Evolutionary conservation across 352 stramenopile species (phyloP), one percentile per base, ranked within the genome.

Genomic region (Phytophthora nicotianae): DNA sequence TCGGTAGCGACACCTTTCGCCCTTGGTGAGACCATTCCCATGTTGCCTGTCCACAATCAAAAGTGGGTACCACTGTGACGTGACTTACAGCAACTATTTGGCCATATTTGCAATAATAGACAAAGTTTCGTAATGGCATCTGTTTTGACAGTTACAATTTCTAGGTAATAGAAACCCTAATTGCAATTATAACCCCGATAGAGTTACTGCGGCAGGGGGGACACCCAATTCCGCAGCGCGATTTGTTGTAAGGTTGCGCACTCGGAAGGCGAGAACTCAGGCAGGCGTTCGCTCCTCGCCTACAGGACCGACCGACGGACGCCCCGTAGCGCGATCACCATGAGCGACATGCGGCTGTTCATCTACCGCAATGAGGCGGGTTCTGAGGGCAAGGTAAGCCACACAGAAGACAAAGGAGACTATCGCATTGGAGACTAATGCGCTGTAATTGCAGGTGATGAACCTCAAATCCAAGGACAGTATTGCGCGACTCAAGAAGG

Each of bases 311-410:
- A 57, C 42, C 14, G 38, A 35, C 21, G 43, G 14, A 43, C 40
- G 58, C 16, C 17, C 42, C 20, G 37, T 49, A 38, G 16, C 41
- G 41, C 27, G 17, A 56, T 20, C 50, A 63, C 24, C 24, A 91
- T 93, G 81, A 90, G 74, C 53, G 86, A 94, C 50, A 94, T 90
- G 82, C 80, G 86, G 32, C 71, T 94, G 33, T 92, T 94, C 58
- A 92, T 94, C 65, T 92, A 94, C 73, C 87, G 88, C 69, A 94
- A 94, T 72, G 86, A 94, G 57, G 82, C 81, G 17, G 83, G 80
- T 24, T 90, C 86, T 48, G 81, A 92, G 72, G 86, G 83, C 38
- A 92, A 92, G 72, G 84, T 92, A 40, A 10, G 38, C 20, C 29
- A 13, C 13, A 3, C 5, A 35, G 29, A 13, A 13, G 14, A n/a